Base-by-base conservation (phyloP, 1,139 yeast species). In the Geotrichum carabidarum region DNA sequence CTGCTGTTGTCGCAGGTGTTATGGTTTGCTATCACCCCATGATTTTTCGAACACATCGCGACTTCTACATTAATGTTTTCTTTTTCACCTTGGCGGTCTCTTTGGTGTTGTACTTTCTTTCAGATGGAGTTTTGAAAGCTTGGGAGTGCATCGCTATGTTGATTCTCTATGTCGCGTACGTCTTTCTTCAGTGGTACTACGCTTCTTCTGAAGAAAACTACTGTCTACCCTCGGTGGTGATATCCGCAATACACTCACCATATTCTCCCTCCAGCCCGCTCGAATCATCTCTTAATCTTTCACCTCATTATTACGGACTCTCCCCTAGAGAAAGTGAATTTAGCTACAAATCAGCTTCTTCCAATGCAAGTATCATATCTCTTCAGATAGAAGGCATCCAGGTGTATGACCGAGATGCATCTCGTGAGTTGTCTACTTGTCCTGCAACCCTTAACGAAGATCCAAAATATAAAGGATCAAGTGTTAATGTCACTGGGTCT, bases 1-100 rank as follows among this genome's bases (percentile, higher is more conserved):
- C 84, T 9, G 80, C 91, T 2, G 82, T 86, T 1, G 89, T 88
- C 3, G 76, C 86, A 27, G 95, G 96, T 0, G 70, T 83, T 1
- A 83, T 88, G 81, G 87, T 87, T 0, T 70, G 88, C 2, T 70
- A 82, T 0, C 74, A 77, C 47, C 93, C 94, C 0, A 85, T 87
- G 65, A 69, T 75, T 54, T 86, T 87, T 4, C 74, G 80, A 8
- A 65, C 66, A 3, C 44, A 32, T n/a, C 12, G 42, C 60, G 65
- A 31, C 69, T 76, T 38, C 83, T 83, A 60, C 35, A 81, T 3
- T 68, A 94, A 86, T 62, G 60, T 77, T 1, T 57, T 66, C 0
- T 83, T 83, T 66, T 81, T 84, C 60, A 61, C 78, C 2, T 61
- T 73, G 0, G 76, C 86, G 0, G 65, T 78, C 5, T 38, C 71